Conservation (phyloP, 208 protist species). For the Acanthamoeba culbertsoni region DNA sequence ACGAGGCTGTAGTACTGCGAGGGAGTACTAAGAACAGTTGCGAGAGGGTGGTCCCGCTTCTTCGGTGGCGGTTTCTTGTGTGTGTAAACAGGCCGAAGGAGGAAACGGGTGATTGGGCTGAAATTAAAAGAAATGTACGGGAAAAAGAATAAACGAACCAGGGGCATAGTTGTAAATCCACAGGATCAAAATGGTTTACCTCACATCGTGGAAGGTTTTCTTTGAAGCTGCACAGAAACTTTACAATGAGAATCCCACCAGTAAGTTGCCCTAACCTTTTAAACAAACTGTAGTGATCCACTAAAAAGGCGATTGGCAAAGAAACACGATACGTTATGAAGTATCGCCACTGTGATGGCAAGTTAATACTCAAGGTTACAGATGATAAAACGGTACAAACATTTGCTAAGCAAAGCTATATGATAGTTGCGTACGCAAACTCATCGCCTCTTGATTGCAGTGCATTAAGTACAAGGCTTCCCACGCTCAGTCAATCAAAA, state of each 20-base stretch:
- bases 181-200: slow-evolving; percentile 60
- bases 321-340: slow-evolving; percentile 65
- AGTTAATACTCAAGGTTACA: slow-evolving; percentile 63
- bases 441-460: not conserved
- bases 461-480: slow-evolving; percentile 59
- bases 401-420: not conserved
- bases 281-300: no score
- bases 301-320: no score
- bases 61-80: no score
- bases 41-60: no score
- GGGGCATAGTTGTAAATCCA: no score
- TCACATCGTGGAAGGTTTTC: slow-evolving; percentile 46
- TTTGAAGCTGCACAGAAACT: slow-evolving; percentile 44
- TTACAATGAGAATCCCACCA: slow-evolving; percentile 45
- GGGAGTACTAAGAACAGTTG: no score
- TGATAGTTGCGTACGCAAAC: not conserved
- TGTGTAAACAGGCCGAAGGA: no score
- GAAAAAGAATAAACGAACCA: no score
- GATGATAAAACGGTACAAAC: slow-evolving; percentile 50
- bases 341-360: slow-evolving; percentile 62
- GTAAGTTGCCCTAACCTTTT: not conserved
- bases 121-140: no score
- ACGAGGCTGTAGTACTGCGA: no score
- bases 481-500: slow-evolving; percentile 35
- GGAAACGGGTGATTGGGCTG: no score